phyloP scores from a whole-genome alignment of 2,329 filamentous ascomycete species.

The Colletotrichum sp. region DNA sequence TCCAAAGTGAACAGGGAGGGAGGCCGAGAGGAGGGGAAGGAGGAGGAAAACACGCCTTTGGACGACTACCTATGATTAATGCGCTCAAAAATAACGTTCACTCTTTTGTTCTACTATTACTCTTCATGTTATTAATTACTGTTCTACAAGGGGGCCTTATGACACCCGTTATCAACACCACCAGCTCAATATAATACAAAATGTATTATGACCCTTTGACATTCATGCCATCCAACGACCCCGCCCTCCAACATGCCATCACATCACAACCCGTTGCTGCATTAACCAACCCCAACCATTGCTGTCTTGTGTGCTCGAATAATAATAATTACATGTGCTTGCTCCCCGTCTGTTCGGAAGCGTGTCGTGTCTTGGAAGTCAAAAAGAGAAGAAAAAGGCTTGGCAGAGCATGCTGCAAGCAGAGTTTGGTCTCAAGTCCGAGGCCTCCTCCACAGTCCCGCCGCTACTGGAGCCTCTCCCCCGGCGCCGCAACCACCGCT shows the following conservation, averaged over 20 bases:
- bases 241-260: not conserved
- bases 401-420: not conserved
- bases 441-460: not conserved
- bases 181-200: not conserved
- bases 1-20: not conserved
- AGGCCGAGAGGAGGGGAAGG: not conserved
- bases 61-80: not conserved
- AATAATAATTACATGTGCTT: not conserved
- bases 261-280: not conserved
- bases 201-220: not conserved
- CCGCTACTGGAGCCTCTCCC: not conserved
- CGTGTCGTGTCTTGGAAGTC: not conserved
- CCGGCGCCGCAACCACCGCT: not conserved
- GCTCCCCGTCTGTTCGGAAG: not conserved
- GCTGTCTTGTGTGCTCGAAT: not conserved
- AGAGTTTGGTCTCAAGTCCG: not conserved
- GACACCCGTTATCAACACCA: not conserved
- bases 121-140: not conserved
- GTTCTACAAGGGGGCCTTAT: not conserved
- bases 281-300: not conserved
- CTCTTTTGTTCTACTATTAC: not conserved
- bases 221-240: not conserved
- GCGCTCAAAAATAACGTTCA: not conserved
- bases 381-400: not conserved
- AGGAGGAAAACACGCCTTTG: not conserved